Evolutionary conservation across 2,329 filamentous ascomycete species (phyloP).

Genomic region (Pseudogymnoascus sp.): DNA sequence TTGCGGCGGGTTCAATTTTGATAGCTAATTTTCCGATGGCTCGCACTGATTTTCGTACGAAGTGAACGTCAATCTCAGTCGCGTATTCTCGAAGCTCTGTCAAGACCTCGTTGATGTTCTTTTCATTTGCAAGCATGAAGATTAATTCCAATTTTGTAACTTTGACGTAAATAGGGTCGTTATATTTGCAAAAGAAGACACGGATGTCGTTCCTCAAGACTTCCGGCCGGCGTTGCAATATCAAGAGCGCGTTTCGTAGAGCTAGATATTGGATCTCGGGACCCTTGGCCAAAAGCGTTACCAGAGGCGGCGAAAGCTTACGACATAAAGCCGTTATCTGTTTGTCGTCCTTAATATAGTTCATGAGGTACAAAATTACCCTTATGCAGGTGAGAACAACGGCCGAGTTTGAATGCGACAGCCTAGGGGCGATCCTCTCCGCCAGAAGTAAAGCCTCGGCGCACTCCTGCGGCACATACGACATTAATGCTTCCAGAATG

Average conservation of each 20-base stretch:
- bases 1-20: conserved; percentile 92
- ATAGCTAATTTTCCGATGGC: conserved; percentile 97
- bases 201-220: conserved; percentile 93
- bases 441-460: conserved; percentile 82
- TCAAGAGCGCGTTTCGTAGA: conserved; percentile 84
- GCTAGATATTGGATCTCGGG: conserved; percentile 98
- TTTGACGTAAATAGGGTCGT: conserved; percentile 98
- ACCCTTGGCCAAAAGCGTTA: conserved; percentile 90
- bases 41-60: conserved; percentile 93
- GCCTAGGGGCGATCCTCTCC: conserved; percentile 86
- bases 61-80: conserved; percentile 97
- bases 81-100: conserved; percentile 94
- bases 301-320: conserved; percentile 89
- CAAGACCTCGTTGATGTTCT: conserved; percentile 90
- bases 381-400: conserved; percentile 94
- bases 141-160: conserved; percentile 98
- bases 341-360: conserved; percentile 90
- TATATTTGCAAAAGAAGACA: conserved; percentile 99
- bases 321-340: conserved; percentile 79
- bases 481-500: conserved; percentile 95
- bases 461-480: conserved; percentile 88
- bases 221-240: conserved; percentile 85
- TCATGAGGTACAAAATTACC: conserved; percentile 95
- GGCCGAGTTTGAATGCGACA: conserved; percentile 94
- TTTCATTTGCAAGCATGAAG: conserved; percentile 94